Evolutionary conservation across 1,284 basidiomycete species (phyloP).

Genomic region (Mixia osmundae): DNA sequence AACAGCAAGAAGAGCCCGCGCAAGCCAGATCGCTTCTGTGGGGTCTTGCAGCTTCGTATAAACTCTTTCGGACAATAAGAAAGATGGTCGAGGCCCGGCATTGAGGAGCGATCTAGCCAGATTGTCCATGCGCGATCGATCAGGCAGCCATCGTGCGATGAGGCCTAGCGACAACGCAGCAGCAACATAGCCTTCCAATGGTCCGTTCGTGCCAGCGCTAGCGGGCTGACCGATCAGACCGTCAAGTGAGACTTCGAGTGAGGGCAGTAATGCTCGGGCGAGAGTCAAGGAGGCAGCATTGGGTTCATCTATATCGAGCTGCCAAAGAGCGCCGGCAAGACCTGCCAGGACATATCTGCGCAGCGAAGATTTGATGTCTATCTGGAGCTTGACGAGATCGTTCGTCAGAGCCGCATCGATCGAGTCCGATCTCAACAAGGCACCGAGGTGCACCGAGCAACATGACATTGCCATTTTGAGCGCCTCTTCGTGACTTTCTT

Average conservation of each 20-base stretch:
- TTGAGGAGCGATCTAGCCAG: slow-evolving; percentile 19
- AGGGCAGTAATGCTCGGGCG: slow-evolving; percentile 32
- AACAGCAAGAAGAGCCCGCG: slow-evolving; percentile 38
- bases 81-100: slow-evolving; percentile 41
- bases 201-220: slow-evolving; percentile 37
- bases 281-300: slow-evolving; percentile 27
- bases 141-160: slow-evolving; percentile 18
- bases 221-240: slow-evolving; percentile 38
- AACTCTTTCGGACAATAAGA: slow-evolving; percentile 63
- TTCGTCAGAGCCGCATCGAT: not conserved
- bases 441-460: not conserved
- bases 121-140: slow-evolving; percentile 6
- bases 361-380: slow-evolving; percentile 28
- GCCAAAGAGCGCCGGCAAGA: slow-evolving; percentile 32
- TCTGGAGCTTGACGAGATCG: slow-evolving; percentile 19
- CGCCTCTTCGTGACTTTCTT: slow-evolving; percentile 42
- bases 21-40: slow-evolving; percentile 53
- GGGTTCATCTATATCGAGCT: slow-evolving; percentile 9
- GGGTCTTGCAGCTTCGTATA: slow-evolving; percentile 42
- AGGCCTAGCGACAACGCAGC: slow-evolving; percentile 43
- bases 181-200: slow-evolving; percentile 61
- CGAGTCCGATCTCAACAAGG: not conserved
- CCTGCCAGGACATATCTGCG: slow-evolving; percentile 32
- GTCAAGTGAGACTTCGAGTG: slow-evolving; percentile 44
- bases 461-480: slow-evolving; percentile 6